Evolutionary conservation across 1,139 yeast species (phyloP).

Genomic region (Taphrina wiesneri): DNA sequence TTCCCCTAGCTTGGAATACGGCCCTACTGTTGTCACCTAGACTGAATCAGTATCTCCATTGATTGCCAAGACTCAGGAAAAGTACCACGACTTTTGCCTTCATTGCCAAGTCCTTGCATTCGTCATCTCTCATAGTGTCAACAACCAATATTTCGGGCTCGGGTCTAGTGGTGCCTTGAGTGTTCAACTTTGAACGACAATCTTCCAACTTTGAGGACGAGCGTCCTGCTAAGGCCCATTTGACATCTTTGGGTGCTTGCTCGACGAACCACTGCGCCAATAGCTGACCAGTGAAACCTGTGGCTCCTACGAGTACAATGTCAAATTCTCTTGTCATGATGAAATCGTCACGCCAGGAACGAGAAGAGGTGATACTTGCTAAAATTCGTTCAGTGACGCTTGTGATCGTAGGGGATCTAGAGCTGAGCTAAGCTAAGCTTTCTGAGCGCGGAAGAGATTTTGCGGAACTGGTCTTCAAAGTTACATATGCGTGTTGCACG

Average conservation of each 20-base stretch:
- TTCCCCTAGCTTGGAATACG: conserved; percentile 5
- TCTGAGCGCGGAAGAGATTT: too few species aligned
- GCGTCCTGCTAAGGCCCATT: conserved; percentile 24
- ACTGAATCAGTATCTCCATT: not conserved
- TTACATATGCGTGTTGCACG: too few species aligned
- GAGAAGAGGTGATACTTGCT: too few species aligned
- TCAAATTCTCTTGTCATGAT: not conserved
- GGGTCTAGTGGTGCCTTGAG: not conserved
- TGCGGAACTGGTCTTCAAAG: too few species aligned
- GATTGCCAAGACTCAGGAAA: not conserved
- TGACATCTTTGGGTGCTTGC: not conserved
- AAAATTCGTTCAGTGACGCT: too few species aligned
- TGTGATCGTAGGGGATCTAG: too few species aligned
- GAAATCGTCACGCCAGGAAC: not conserved
- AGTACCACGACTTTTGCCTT: conserved; percentile 14
- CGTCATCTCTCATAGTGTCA: not conserved
- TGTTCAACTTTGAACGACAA: not conserved
- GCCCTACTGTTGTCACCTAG: conserved; percentile 18
- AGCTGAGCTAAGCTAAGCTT: too few species aligned
- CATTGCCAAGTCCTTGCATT: not conserved
- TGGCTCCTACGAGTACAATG: conserved; percentile 13
- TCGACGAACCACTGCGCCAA: conserved; percentile 2
- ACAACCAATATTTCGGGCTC: conserved; percentile 7
- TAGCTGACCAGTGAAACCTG: conserved; percentile 15
- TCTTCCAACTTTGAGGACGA: conserved; percentile 1